A percentile compares a stretch with the other conserved stretches of the same genome.
phyloP scores from a whole-genome alignment of 345 rosid species.

The Sonneratia caseolaris region DNA sequence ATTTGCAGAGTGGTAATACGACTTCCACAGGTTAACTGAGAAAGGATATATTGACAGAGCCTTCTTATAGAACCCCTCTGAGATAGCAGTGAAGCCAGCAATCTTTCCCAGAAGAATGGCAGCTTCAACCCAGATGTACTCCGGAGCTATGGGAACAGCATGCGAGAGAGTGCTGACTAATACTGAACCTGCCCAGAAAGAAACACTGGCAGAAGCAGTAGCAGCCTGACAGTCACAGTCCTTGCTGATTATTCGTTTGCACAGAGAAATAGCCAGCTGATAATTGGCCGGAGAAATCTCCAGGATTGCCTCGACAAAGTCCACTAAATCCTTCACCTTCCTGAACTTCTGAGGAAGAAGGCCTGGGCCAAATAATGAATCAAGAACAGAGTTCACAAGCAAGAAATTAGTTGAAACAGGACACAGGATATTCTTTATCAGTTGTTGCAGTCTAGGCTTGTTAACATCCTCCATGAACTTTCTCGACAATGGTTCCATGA shows the following conservation, averaged over 20 bases:
- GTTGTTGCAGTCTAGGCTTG: slow-evolving; percentile 53
- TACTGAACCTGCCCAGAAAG: slow-evolving; percentile 62
- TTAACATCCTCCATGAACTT: slow-evolving; percentile 42
- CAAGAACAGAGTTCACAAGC: slow-evolving; percentile 57
- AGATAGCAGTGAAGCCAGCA: slow-evolving; percentile 23
- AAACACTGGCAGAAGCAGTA: slow-evolving; percentile 28
- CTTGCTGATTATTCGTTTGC: slow-evolving; percentile 30
- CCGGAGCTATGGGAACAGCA: slow-evolving; percentile 74
- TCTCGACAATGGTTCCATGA: slow-evolving; percentile 51
- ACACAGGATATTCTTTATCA: slow-evolving; percentile 40
- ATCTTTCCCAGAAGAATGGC: slow-evolving; percentile 37
- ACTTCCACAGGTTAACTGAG: slow-evolving; percentile 58
- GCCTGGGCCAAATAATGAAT: slow-evolving; percentile 65
- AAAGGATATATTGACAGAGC: slow-evolving; percentile 62
- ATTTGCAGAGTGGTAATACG: slow-evolving; percentile 5
- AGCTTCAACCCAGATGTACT: slow-evolving; percentile 68
- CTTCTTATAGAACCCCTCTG: slow-evolving; percentile 49
- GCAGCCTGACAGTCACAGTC: slow-evolving; percentile 13
- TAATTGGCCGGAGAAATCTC: slow-evolving; percentile 61
- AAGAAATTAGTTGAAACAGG: slow-evolving; percentile 44
- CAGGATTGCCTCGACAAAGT: slow-evolving; percentile 69
- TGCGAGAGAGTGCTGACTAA: slow-evolving; percentile 47
- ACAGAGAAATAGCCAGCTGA: slow-evolving; percentile 51
- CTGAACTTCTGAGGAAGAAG: slow-evolving; percentile 49
- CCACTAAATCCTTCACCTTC: slow-evolving; percentile 53